Conservation (phyloP, 106 monocot species). For the Gastrodia elata region DNA sequence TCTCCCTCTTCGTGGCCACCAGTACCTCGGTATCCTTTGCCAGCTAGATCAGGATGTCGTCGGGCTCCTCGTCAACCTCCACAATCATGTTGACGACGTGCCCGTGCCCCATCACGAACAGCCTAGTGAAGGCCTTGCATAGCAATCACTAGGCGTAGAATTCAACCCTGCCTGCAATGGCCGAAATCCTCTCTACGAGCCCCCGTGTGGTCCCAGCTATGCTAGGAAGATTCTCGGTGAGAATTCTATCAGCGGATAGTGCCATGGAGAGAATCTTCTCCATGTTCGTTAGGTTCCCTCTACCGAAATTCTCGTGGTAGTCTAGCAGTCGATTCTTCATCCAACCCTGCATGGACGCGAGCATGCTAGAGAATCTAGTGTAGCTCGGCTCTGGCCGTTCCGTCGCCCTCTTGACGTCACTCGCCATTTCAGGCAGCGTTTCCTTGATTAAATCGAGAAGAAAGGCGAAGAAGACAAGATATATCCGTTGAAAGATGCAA, state of each 20-base stretch:
- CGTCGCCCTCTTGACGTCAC: conserved; percentile 20
- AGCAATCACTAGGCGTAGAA: conserved; percentile 40
- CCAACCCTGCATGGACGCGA: conserved; percentile 45
- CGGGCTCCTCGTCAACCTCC: conserved; percentile 50
- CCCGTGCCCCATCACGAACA: conserved; percentile 44
- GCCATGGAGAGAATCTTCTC: conserved; percentile 32
- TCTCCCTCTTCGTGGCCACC: conserved; percentile 50
- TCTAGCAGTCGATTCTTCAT: conserved; percentile 40
- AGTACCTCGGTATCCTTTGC: conserved; percentile 67
- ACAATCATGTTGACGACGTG: conserved; percentile 36
- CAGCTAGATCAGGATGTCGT: conserved; percentile 33
- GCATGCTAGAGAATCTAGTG: conserved; percentile 18
- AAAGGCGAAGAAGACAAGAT: no score
- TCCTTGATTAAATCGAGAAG: conserved; percentile 38
- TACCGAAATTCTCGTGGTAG: conserved; percentile 50
- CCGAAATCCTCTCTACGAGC: conserved; percentile 4
- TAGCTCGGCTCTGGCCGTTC: conserved; percentile 31
- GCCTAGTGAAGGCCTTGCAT: conserved; percentile 50
- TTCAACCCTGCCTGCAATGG: conserved; percentile 19
- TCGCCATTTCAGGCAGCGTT: conserved; percentile 29
- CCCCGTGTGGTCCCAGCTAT: conserved; percentile 4
- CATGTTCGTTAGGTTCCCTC: conserved; percentile 24
- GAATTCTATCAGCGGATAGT: conserved; percentile 28
- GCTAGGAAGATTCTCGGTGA: conserved; percentile 23
- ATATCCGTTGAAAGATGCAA: no score